Evolutionary conservation across 768 basidiomycete species (phyloP).

Genomic region (Thelephora ganbajun): DNA sequence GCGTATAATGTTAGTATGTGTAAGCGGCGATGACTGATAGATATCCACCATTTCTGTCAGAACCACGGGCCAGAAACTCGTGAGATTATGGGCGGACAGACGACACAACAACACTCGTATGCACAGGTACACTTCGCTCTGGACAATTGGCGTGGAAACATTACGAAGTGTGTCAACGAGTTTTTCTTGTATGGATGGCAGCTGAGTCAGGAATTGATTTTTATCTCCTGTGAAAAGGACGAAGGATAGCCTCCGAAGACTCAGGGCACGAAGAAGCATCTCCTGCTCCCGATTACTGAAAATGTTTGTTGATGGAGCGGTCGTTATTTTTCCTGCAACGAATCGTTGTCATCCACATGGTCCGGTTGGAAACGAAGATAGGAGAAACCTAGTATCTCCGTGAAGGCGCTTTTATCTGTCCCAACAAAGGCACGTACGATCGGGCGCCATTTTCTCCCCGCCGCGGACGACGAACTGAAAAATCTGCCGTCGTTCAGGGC

Average conservation of each 20-base stretch:
- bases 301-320: slow-evolving; percentile 85
- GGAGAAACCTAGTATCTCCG: slow-evolving; percentile 64
- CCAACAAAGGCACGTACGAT: slow-evolving; percentile 74
- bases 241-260: slow-evolving; percentile 77
- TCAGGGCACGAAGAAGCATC: slow-evolving; percentile 74
- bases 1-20: not conserved
- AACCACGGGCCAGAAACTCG: slow-evolving; percentile 94
- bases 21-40: not conserved
- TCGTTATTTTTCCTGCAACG: slow-evolving; percentile 55
- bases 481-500: slow-evolving; percentile 76
- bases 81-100: slow-evolving; percentile 79
- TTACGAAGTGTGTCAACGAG: slow-evolving; percentile 84
- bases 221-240: slow-evolving; percentile 78
- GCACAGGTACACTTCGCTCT: slow-evolving; percentile 91
- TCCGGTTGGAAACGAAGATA: not conserved
- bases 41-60: slow-evolving; percentile 71
- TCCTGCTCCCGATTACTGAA: slow-evolving; percentile 94
- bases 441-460: slow-evolving; percentile 54
- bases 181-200: slow-evolving; percentile 94
- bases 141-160: slow-evolving; percentile 68
- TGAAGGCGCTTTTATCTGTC: slow-evolving; percentile 73
- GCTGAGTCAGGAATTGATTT: slow-evolving; percentile 79
- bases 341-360: slow-evolving; percentile 14
- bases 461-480: slow-evolving; percentile 57
- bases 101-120: slow-evolving; percentile 85